These are phyloP conservation scores for Colletotrichum sidae DNA, from an alignment of 2,329 filamentous ascomycete species.

Conservation along the genomic window DNA sequence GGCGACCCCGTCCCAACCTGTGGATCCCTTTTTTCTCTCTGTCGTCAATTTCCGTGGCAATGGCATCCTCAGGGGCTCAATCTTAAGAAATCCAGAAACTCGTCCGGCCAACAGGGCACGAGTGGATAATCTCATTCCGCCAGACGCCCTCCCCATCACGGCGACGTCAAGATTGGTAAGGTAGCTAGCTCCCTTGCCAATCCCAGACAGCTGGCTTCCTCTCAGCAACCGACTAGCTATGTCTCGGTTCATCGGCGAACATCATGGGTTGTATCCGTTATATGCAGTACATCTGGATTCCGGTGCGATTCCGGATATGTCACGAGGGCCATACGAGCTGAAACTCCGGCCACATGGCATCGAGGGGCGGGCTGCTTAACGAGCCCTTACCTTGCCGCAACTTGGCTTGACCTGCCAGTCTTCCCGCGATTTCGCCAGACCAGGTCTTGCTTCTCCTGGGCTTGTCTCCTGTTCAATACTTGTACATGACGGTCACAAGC, in stretches of 20 bases:
- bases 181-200: conserved; percentile 9
- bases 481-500: not conserved
- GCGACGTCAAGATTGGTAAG: conserved; percentile 24
- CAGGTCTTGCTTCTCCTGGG: conserved; percentile 12
- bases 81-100: conserved; percentile 29
- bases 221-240: not conserved
- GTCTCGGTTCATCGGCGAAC: conserved; percentile 16
- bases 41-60: conserved; percentile 17
- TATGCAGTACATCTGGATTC: no score
- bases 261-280: not conserved
- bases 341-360: conserved; percentile 25
- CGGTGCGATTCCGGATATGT: no score
- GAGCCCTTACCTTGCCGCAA: not conserved
- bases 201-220: conserved; percentile 22
- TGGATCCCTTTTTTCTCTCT: conserved; percentile 4
- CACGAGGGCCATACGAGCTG: no score
- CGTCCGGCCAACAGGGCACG: conserved; percentile 27
- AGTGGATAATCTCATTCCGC: conserved; percentile 33
- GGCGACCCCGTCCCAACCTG: not conserved
- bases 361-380: conserved; percentile 1
- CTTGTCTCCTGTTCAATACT: conserved; percentile 6
- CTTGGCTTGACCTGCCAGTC: conserved; percentile 15
- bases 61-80: conserved; percentile 30
- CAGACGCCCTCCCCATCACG: conserved; percentile 19
- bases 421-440: conserved; percentile 21